Evolutionary conservation across 495 filamentous ascomycete genomes (phyloP).

Genomic region (Tuber aestivum): DNA sequence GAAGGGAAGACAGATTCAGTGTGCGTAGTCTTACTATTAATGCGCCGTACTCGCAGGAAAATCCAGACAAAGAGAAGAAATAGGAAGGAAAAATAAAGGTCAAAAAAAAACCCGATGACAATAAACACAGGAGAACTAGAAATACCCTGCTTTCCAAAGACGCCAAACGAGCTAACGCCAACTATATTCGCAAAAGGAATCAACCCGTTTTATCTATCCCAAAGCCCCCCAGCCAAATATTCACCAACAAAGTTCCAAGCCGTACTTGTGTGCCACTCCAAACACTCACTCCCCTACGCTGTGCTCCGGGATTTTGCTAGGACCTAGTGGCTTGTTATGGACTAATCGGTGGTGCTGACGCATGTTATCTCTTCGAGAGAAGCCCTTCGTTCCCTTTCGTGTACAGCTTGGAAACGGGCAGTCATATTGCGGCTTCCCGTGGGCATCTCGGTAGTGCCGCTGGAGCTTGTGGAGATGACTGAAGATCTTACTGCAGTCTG

Average conservation of each 20-base stretch:
- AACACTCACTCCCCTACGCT: constrained; percentile 5
- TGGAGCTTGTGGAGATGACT: constrained; percentile 31
- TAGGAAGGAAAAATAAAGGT: not conserved
- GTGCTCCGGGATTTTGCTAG: constrained; percentile 5
- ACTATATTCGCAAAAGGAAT: not conserved
- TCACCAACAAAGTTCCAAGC: not conserved
- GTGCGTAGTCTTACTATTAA: not conserved
- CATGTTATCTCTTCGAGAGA: constrained; percentile 35
- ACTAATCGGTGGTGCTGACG: constrained; percentile 30
- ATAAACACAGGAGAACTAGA: not conserved
- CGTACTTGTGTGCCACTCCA: not conserved
- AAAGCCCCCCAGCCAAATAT: not conserved
- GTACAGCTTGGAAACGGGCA: constrained; percentile 29
- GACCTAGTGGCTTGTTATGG: constrained; percentile 23
- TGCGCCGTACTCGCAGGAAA: not conserved
- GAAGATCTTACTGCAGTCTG: constrained; percentile 28
- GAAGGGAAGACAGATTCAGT: not conserved
- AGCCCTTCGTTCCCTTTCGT: constrained; percentile 30
- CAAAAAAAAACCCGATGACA: not conserved
- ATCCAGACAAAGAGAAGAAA: not conserved
- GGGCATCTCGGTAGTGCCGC: constrained; percentile 28
- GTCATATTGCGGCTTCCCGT: constrained; percentile 33
- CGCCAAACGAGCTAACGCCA: not conserved
- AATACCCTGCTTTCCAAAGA: not conserved
- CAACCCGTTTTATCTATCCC: constrained; percentile 1